Evolutionary conservation across 2,329 filamentous ascomycete species (phyloP).

Genomic region (Phialemonium atrogriseum): DNA sequence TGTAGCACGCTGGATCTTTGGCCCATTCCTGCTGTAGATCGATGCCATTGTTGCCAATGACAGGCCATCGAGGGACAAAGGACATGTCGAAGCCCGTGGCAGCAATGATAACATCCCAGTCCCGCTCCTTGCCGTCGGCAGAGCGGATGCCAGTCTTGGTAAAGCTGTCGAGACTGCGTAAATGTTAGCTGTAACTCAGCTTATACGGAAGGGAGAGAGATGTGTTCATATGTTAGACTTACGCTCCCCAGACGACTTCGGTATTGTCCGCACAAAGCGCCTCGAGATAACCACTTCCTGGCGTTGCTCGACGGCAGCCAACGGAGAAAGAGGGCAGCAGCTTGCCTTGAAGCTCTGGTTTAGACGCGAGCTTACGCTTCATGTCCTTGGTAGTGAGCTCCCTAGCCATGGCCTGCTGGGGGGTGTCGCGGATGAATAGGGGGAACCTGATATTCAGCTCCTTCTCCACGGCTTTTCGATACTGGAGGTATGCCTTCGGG

Average conservation of each 20-base stretch:
- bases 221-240: constrained; percentile 17
- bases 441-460: too few species aligned
- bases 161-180: constrained; percentile 14
- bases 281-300: constrained; percentile 32
- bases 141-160: constrained; percentile 16
- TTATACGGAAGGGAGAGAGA: background rate
- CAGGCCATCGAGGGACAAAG: constrained; percentile 15
- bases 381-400: too few species aligned
- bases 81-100: constrained; percentile 16
- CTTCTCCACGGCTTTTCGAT: too few species aligned
- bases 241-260: constrained; percentile 28
- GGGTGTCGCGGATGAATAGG: too few species aligned
- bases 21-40: constrained; percentile 13
- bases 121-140: too few species aligned
- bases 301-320: constrained; percentile 18
- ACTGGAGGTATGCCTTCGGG: too few species aligned
- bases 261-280: too few species aligned
- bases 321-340: constrained; percentile 15
- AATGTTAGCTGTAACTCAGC: constrained; percentile 20
- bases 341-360: constrained; percentile 9
- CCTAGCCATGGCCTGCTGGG: too few species aligned
- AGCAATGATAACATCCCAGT: constrained; percentile 11
- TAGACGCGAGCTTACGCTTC: too few species aligned
- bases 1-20: constrained; percentile 18
- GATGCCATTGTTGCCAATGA: constrained; percentile 9